phyloP scores from a whole-genome alignment of 805 yeast genomes.

The Starmerella floricola region DNA sequence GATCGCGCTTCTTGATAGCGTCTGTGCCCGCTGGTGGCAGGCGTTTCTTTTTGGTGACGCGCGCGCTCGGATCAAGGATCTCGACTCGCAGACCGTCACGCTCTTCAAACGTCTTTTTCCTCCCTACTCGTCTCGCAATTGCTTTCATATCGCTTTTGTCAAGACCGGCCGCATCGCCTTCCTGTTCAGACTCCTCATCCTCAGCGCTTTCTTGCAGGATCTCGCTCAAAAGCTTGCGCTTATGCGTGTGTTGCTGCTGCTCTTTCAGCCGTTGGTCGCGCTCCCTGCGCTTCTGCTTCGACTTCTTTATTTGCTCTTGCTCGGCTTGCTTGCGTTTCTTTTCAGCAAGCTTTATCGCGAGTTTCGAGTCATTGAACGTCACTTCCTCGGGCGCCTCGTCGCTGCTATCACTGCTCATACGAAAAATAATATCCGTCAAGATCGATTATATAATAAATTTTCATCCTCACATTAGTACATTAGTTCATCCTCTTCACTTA shows the following conservation, averaged over 20 bases:
- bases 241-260: conserved; percentile 18
- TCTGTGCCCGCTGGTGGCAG: conserved; percentile 24
- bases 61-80: conserved; percentile 16
- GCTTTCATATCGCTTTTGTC: neutral
- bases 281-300: conserved; percentile 24
- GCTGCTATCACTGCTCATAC: conserved; percentile 12
- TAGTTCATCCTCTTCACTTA: conserved; percentile 3
- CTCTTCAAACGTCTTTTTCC: conserved; percentile 16
- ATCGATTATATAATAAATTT: too few relatives aligned
- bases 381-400: conserved; percentile 32
- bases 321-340: conserved; percentile 12
- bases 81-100: conserved; percentile 23
- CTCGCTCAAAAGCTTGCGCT: conserved; percentile 22
- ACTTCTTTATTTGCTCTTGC: conserved; percentile 8
- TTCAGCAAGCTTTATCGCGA: conserved; percentile 5
- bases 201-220: conserved; percentile 19
- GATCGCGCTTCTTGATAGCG: conserved; percentile 20
- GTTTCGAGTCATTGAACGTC: conserved; percentile 20
- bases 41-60: conserved; percentile 12
- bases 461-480: neutral
- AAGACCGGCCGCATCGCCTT: neutral
- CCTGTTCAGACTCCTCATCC: conserved; percentile 12
- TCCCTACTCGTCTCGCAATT: conserved; percentile 1
- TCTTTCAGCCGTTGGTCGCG: conserved; percentile 22
- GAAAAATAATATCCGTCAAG: too few relatives aligned